These are phyloP conservation scores for Elsinoe perseae DNA, from an alignment of 2,329 filamentous ascomycete species.

Conservation along the genomic window DNA sequence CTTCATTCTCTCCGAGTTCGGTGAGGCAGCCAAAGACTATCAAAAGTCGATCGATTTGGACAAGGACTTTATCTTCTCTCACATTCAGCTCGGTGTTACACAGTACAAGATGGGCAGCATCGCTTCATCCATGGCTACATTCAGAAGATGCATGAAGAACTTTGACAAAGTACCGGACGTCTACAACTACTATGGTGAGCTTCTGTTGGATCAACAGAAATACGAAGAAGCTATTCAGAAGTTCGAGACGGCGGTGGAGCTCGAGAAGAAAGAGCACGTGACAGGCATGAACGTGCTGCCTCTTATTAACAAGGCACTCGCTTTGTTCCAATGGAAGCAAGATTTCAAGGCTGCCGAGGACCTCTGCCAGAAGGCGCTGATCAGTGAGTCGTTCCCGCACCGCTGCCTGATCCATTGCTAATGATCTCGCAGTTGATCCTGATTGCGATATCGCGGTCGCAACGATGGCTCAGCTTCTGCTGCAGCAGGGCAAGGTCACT, in stretches of 20 bases:
- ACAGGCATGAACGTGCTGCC: slow-evolving; percentile 96
- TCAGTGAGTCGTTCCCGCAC: slow-evolving; percentile 57
- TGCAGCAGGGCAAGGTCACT: slow-evolving; percentile 95
- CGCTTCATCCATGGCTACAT: slow-evolving; percentile 96
- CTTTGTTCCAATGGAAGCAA: slow-evolving; percentile 96
- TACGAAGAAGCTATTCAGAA: slow-evolving; percentile 93
- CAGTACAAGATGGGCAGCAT: slow-evolving; percentile 99
- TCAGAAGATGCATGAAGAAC: slow-evolving; percentile 96
- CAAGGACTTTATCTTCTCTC: slow-evolving; percentile 94
- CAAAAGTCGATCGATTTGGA: slow-evolving; percentile 98
- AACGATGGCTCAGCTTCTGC: slow-evolving; percentile 93
- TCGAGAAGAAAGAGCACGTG: slow-evolving; percentile 92
- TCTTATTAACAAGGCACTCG: slow-evolving; percentile 95
- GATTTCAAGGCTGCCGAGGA: slow-evolving; percentile 93
- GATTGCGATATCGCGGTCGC: slow-evolving; percentile 98
- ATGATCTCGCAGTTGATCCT: slow-evolving; percentile 65
- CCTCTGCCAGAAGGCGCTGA: slow-evolving; percentile 92
- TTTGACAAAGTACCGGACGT: slow-evolving; percentile 94
- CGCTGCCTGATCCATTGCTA: slow-evolving; percentile 25
- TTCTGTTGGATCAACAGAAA: slow-evolving; percentile 93
- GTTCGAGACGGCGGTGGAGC: slow-evolving; percentile 96
- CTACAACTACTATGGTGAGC: slow-evolving; percentile 99
- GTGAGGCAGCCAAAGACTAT: slow-evolving; percentile 93
- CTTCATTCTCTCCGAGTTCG: slow-evolving; percentile 93
- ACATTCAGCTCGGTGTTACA: slow-evolving; percentile 97